Conservation (phyloP, 257 asterid species). For the Lycium ferocissimum region DNA sequence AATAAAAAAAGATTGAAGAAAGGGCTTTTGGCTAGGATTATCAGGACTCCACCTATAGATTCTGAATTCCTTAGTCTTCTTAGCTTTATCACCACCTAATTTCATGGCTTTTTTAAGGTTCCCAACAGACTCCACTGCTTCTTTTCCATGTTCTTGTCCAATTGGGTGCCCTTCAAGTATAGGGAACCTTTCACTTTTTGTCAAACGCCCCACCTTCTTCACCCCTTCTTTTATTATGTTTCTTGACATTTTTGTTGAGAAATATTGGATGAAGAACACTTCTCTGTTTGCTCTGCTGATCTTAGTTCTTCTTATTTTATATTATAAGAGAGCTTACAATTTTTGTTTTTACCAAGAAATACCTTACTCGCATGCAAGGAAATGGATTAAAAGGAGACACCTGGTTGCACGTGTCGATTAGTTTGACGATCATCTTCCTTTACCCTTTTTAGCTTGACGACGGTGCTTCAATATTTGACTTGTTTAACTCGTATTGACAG, state of each 20-base stretch:
- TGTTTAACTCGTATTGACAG: neutral
- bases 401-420: constrained; percentile 42
- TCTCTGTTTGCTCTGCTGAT: neutral
- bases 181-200: constrained; percentile 51
- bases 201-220: constrained; percentile 38
- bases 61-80: constrained; percentile 61
- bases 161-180: constrained; percentile 56
- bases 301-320: neutral
- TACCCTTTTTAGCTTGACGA: neutral
- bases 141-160: constrained; percentile 60
- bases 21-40: constrained; percentile 58
- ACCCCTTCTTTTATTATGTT: constrained; percentile 45
- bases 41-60: constrained; percentile 78
- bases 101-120: constrained; percentile 29
- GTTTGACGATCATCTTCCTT: constrained; percentile 35
- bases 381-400: constrained; percentile 27
- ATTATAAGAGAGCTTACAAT: too few relatives aligned
- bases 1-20: constrained; percentile 63
- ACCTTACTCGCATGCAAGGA: neutral
- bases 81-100: neutral
- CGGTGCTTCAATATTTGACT: neutral
- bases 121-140: constrained; percentile 46
- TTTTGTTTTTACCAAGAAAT: neutral
- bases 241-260: constrained; percentile 39
- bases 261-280: too few relatives aligned